Evolutionary conservation across 192 early-diverging fungal genomes (phyloP).

Genomic region (Glomus cerebriforme): DNA sequence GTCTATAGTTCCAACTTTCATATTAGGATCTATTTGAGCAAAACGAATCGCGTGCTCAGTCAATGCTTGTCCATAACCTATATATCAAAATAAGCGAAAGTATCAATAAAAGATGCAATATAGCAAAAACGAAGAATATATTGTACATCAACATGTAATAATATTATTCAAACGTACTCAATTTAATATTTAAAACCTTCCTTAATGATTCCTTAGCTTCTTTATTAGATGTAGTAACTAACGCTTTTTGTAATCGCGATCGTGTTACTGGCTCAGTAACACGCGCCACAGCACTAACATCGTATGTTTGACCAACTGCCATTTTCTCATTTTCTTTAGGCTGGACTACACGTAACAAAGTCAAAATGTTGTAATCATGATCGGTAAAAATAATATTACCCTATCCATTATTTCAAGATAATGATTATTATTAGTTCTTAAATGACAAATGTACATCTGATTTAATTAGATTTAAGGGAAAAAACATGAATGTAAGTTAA

Average conservation of each 20-base stretch:
- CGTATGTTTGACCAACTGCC: slow-evolving; percentile 85
- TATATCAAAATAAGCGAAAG: not conserved
- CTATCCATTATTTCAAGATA: slow-evolving; percentile 37
- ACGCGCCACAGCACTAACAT: slow-evolving; percentile 56
- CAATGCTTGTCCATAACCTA: slow-evolving; percentile 85
- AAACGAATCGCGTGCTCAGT: slow-evolving; percentile 78
- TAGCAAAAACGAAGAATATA: not conserved
- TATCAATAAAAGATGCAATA: not conserved
- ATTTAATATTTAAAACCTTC: slow-evolving; percentile 59
- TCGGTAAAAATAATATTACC: slow-evolving; percentile 97
- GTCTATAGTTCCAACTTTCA: slow-evolving; percentile 64
- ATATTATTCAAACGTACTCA: slow-evolving; percentile 44
- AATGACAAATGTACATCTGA: not conserved
- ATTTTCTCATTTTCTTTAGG: slow-evolving; percentile 72
- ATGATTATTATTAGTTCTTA: not conserved
- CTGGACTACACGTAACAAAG: slow-evolving; percentile 86
- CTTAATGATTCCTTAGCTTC: slow-evolving; percentile 71
- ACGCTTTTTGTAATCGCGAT: slow-evolving; percentile 52
- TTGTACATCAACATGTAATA: not conserved
- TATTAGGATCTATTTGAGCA: slow-evolving; percentile 66
- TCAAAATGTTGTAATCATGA: slow-evolving; percentile 79
- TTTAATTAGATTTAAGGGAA: not conserved
- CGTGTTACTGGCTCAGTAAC: slow-evolving; percentile 58
- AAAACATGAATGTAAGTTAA: slow-evolving; percentile 36
- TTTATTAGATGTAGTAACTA: slow-evolving; percentile 60